A percentile compares a stretch with the other conserved stretches of the same genome.
These are phyloP conservation scores for Mortierella sp. DNA, from an alignment of 371 early-diverging fungal genomes.

Conservation along the genomic window DNA sequence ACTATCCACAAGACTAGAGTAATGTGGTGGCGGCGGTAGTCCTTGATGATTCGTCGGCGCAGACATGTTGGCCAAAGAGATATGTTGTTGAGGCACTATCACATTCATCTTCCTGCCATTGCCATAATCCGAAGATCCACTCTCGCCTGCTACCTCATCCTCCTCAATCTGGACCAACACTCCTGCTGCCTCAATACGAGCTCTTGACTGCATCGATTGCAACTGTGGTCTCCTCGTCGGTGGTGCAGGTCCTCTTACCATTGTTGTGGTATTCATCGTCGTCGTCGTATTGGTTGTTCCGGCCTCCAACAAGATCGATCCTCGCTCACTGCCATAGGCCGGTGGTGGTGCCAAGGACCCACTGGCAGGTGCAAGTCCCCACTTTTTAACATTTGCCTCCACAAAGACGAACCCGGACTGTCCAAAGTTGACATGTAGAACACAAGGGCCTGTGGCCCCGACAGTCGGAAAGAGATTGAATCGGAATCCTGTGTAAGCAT, in stretches of 20 bases:
- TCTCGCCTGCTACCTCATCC: constrained; percentile 1
- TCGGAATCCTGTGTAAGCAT: constrained; percentile 49
- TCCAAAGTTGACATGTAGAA: constrained; percentile 55
- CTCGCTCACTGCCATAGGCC: constrained; percentile 68
- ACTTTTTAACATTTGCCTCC: constrained; percentile 85
- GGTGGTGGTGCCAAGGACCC: constrained; percentile 75
- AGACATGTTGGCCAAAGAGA: constrained; percentile 23
- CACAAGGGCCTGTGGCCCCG: constrained; percentile 54
- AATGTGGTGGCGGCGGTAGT: constrained; percentile 30
- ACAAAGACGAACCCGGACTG: constrained; percentile 73
- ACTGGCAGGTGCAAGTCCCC: constrained; percentile 82
- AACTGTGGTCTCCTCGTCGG: constrained; percentile 26
- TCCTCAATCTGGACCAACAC: constrained; percentile 42
- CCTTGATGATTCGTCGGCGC: not conserved
- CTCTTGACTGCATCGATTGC: constrained; percentile 37
- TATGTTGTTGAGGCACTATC: constrained; percentile 13
- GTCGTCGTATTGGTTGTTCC: too few relatives aligned
- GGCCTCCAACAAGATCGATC: constrained; percentile 60
- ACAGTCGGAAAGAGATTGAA: constrained; percentile 53
- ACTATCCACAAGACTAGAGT: constrained; percentile 21
- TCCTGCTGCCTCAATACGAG: constrained; percentile 35
- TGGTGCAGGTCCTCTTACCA: constrained; percentile 7
- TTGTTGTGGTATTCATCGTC: too few relatives aligned
- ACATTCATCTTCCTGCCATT: not conserved
- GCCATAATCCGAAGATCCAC: not conserved